These are phyloP conservation scores for Saitozyma podzolica DNA, from an alignment of 768 basidiomycete genomes.

Conservation along the genomic window DNA sequence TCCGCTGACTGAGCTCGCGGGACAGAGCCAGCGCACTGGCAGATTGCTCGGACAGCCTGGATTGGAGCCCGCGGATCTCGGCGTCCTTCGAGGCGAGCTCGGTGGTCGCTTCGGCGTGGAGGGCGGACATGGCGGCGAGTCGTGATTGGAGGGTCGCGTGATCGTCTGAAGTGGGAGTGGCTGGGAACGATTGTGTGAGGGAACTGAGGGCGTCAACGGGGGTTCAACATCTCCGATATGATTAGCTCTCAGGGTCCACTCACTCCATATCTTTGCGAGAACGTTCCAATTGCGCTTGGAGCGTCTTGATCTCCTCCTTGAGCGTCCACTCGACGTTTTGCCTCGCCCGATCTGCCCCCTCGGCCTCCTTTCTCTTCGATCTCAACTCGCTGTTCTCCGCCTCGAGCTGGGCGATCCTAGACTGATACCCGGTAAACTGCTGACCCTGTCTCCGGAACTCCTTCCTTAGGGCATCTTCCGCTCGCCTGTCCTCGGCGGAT, in stretches of 20 bases:
- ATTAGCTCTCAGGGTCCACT: conserved; percentile 2
- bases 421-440: conserved; percentile 23
- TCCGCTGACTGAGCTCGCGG: conserved; percentile 22
- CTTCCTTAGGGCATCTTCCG: conserved; percentile 26
- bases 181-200: conserved; percentile 43
- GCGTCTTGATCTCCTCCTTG: conserved; percentile 35
- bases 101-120: conserved; percentile 31
- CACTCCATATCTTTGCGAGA: conserved; percentile 50
- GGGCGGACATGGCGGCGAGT: conserved; percentile 35
- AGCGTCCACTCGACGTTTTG: conserved; percentile 32
- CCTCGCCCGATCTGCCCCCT: conserved; percentile 27
- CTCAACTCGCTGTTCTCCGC: conserved; percentile 43
- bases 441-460: conserved; percentile 40
- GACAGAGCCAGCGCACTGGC: conserved; percentile 19
- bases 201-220: conserved; percentile 28
- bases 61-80: conserved; percentile 27
- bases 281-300: conserved; percentile 44
- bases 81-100: conserved; percentile 35
- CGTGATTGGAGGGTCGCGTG: conserved; percentile 34
- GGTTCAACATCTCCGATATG: not conserved
- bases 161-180: conserved; percentile 19
- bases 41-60: conserved; percentile 26
- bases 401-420: conserved; percentile 23
- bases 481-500: conserved; percentile 16
- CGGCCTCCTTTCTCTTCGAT: conserved; percentile 40